Percentiles rank a stretch among this genome's conserved stretches.
phyloP scores from a whole-genome alignment of 371 early-diverging fungal genomes.

The Actinomortierella ambigua region DNA sequence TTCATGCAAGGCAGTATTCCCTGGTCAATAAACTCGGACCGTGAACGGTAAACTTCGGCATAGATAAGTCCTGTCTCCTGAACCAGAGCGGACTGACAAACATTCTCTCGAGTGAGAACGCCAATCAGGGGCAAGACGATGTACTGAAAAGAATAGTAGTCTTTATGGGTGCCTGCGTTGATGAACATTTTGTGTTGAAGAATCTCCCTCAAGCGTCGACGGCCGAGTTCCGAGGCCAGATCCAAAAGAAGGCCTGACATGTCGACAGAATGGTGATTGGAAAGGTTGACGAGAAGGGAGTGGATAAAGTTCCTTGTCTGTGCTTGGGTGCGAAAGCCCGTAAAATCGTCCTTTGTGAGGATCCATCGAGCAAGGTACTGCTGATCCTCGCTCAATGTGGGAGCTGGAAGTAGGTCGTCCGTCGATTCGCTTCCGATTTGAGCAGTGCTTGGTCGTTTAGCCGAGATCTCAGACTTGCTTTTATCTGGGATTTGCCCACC shows the following conservation, averaged over 20 bases:
- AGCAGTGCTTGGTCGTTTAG: no score
- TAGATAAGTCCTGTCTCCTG: neutral
- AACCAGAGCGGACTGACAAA: slow-evolving; percentile 1
- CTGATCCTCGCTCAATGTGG: slow-evolving; percentile 1
- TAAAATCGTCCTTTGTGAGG: slow-evolving; percentile 13
- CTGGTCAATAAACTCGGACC: neutral
- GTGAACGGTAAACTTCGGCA: neutral
- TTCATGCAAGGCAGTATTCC: neutral
- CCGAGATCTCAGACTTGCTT: no score
- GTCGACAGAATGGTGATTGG: slow-evolving; percentile 42
- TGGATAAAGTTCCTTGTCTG: slow-evolving; percentile 25
- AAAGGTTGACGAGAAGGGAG: slow-evolving; percentile 39
- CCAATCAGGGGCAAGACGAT: slow-evolving; percentile 12
- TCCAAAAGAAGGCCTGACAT: slow-evolving; percentile 23
- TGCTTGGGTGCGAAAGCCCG: slow-evolving; percentile 4
- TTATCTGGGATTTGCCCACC: no score
- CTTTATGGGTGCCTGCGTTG: slow-evolving; percentile 5
- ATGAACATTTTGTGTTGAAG: slow-evolving; percentile 19
- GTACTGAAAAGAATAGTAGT: slow-evolving; percentile 35
- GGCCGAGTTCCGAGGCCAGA: slow-evolving; percentile 14
- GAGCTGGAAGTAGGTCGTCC: slow-evolving; percentile 32
- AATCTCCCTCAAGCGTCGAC: slow-evolving; percentile 17
- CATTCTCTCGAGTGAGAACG: neutral
- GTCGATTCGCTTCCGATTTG: no score
- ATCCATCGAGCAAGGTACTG: slow-evolving; percentile 15